Percentiles rank a stretch among this genome's conserved stretches.
Evolutionary conservation across 352 stramenopile genomes (phyloP).

Genomic region (Pythium volutum): DNA sequence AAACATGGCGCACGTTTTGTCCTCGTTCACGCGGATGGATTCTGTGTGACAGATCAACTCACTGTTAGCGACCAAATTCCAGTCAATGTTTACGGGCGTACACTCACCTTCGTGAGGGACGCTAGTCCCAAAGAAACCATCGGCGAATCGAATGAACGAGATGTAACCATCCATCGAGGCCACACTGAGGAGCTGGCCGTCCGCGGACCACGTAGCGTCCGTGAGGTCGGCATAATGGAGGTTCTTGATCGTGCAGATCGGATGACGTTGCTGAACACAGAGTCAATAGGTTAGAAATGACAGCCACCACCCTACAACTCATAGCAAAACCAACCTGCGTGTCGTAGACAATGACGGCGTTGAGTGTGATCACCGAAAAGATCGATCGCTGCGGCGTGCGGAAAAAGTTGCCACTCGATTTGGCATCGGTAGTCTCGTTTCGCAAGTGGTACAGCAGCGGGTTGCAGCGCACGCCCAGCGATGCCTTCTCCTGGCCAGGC

Average conservation of each 20-base stretch:
- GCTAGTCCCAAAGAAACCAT: slow-evolving; percentile 74
- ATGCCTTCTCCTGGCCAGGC: slow-evolving; percentile 90
- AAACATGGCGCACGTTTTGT: slow-evolving; percentile 57
- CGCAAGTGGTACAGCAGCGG: slow-evolving; percentile 91
- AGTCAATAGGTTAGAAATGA: neutral
- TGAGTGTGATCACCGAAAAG: slow-evolving; percentile 93
- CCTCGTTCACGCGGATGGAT: slow-evolving; percentile 41
- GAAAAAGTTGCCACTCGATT: slow-evolving; percentile 60
- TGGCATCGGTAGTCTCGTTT: neutral
- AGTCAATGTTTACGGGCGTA: neutral
- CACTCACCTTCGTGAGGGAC: slow-evolving; percentile 17
- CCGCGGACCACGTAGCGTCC: slow-evolving; percentile 89
- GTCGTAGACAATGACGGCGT: slow-evolving; percentile 95
- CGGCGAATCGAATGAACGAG: slow-evolving; percentile 90
- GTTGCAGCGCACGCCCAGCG: slow-evolving; percentile 91
- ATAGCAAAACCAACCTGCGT: slow-evolving; percentile 59
- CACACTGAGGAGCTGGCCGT: slow-evolving; percentile 91
- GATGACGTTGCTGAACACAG: slow-evolving; percentile 55
- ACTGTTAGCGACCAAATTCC: neutral
- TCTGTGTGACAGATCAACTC: slow-evolving; percentile 25
- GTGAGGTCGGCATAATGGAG: slow-evolving; percentile 95
- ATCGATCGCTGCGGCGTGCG: slow-evolving; percentile 80
- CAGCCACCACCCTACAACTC: neutral
- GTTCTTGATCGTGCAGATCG: slow-evolving; percentile 87
- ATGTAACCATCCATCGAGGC: slow-evolving; percentile 96